Evolutionary conservation across 2,329 filamentous ascomycete species (phyloP), one percentile per base, ranked within the genome.

Genomic region (Paracoccidioides lutzii): DNA sequence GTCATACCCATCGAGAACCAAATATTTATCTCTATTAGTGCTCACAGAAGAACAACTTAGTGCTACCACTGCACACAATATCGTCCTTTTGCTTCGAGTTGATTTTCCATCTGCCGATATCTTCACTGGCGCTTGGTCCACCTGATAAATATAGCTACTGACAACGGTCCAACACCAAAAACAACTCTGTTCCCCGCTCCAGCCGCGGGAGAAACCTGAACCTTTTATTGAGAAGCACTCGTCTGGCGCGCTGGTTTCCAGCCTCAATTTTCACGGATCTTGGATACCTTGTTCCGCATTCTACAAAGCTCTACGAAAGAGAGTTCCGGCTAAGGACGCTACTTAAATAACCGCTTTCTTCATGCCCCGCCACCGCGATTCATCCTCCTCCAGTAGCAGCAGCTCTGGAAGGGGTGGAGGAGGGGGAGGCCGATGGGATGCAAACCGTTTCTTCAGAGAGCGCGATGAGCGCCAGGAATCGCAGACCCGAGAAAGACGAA

Each of bases 361-460:
- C 58, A 73, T 73, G 70, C 63, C 67, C 62, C 69, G 69, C 43
- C 67, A 70, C 61, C 64, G 68, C 52, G 69, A 72, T 41, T 66
- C 66, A 48, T 65, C 66, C 55, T 71, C 69, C 41, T 66, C 68
- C 37, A 41, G 42, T 48, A 52, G 42, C 35, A 54, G 41, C 48
- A 54, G 51, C 57, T 63, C 67, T n/a, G 63, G 63, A 15, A 63
- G 64, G 22, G 55, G 70, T 48, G 67, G 69, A 7, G 57, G 57
- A 38, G 62, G 61, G 12, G 60, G 63, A 22, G 60, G 61, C 35
- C 66, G 71, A 58, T 73, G 71, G 69, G 71, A 74, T 59, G 58
- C 68, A 32, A 70, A 71, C 43, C 69, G 71, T 55, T 73, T 73
- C 59, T 62, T 68, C 40, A 71, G 69, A 59, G 73, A 76, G 60